Conservation (phyloP, 805 yeast genomes). For the Lipomyces chichibuensis region DNA sequence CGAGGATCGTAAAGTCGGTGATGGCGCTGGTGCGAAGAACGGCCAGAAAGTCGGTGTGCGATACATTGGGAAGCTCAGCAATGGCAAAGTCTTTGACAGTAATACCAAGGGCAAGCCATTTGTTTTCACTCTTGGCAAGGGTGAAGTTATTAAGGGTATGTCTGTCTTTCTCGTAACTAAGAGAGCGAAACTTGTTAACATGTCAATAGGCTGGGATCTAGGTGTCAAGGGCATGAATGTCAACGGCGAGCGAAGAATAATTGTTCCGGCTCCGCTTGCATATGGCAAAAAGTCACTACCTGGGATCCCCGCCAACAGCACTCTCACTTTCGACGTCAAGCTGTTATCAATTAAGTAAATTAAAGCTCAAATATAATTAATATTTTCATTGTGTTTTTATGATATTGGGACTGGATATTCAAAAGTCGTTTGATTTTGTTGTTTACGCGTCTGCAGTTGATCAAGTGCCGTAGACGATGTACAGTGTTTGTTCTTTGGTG, state of each 20-base stretch:
- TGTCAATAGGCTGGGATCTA: slow-evolving; percentile 67
- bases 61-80: slow-evolving; percentile 95
- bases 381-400: background rate
- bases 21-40: slow-evolving; percentile 83
- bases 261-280: slow-evolving; percentile 94
- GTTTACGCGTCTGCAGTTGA: background rate
- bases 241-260: slow-evolving; percentile 98
- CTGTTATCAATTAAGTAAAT: slow-evolving; percentile 20
- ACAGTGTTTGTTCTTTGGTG: background rate
- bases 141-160: slow-evolving; percentile 93
- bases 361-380: background rate
- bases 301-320: slow-evolving; percentile 97
- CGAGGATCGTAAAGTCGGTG: slow-evolving; percentile 90
- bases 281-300: slow-evolving; percentile 94
- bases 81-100: slow-evolving; percentile 95
- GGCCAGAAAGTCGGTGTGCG: slow-evolving; percentile 94
- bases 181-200: background rate
- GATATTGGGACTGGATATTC: slow-evolving; percentile 14
- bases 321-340: slow-evolving; percentile 82
- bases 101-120: slow-evolving; percentile 98
- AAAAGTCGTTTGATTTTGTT: slow-evolving; percentile 16
- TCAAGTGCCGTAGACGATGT: background rate
- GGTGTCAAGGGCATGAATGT: slow-evolving; percentile 99
- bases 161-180: too few species aligned
- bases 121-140: slow-evolving; percentile 85